A percentile compares a stretch with the other conserved stretches of the same genome.
Evolutionary conservation across 352 stramenopile species (phyloP).

Genomic region (Pythium phragmiticola): DNA sequence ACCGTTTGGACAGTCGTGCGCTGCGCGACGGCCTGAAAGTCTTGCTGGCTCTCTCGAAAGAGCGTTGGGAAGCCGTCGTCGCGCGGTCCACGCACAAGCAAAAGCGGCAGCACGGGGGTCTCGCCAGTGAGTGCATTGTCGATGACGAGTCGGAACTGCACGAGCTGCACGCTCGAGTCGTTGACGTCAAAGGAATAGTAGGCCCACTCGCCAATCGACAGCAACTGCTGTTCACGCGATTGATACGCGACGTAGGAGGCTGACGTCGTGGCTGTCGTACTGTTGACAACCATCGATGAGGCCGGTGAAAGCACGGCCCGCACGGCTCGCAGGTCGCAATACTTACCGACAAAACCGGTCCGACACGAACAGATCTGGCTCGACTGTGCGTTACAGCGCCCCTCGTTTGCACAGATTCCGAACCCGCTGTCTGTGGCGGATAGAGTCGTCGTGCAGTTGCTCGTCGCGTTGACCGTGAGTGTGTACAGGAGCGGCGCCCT

Average conservation of each 20-base stretch:
- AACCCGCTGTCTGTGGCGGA: conserved; percentile 17
- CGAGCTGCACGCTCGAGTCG: conserved; percentile 37
- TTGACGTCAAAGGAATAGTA: conserved; percentile 70
- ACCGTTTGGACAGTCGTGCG: conserved; percentile 36
- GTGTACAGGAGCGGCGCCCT: conserved; percentile 42
- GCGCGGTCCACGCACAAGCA: conserved; percentile 51
- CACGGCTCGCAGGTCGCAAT: conserved; percentile 31
- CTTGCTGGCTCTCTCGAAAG: conserved; percentile 38
- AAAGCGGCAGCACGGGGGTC: conserved; percentile 50
- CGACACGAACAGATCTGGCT: conserved; percentile 54
- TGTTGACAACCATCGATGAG: neutral
- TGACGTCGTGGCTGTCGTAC: neutral
- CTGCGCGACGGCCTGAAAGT: conserved; percentile 42
- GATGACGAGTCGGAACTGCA: conserved; percentile 50
- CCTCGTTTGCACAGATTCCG: conserved; percentile 44
- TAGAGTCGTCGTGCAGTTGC: conserved; percentile 31
- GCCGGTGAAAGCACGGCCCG: conserved; percentile 23
- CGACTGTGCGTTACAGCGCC: conserved; percentile 44
- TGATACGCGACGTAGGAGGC: conserved; percentile 19
- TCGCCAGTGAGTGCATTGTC: conserved; percentile 39
- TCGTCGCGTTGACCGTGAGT: conserved; percentile 53
- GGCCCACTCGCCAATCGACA: conserved; percentile 50
- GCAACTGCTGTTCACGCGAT: conserved; percentile 16
- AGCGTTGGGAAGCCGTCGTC: conserved; percentile 60
- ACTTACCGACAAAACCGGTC: conserved; percentile 36